Conservation (phyloP, 2,329 filamentous ascomycete species). For the Gyromitra esculenta region DNA sequence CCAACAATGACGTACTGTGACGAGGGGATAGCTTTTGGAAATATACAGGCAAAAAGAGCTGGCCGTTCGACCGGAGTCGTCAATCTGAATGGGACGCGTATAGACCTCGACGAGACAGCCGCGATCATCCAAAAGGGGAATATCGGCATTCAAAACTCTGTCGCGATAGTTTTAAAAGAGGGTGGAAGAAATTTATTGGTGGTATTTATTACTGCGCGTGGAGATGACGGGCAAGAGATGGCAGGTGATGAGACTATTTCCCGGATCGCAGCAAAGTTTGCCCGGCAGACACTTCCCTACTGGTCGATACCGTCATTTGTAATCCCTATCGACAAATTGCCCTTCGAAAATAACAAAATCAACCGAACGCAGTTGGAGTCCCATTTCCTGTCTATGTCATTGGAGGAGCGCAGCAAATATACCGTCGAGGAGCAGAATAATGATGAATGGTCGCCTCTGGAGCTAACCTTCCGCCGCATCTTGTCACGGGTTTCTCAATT, state of each 20-base stretch:
- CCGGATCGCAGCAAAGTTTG: constrained; percentile 8
- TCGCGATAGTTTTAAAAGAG: constrained; percentile 39
- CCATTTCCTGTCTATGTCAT: constrained; percentile 38
- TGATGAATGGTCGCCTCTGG: constrained; percentile 52
- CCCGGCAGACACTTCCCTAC: constrained; percentile 44
- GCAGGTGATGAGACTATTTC: constrained; percentile 1
- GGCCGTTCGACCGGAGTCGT: constrained; percentile 4
- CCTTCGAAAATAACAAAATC: constrained; percentile 26
- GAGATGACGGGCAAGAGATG: background rate
- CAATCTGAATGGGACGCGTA: constrained; percentile 61
- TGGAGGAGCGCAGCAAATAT: constrained; percentile 25
- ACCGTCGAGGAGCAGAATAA: constrained; percentile 21
- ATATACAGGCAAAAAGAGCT: constrained; percentile 63
- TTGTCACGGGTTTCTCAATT: constrained; percentile 68
- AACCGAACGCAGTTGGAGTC: constrained; percentile 37
- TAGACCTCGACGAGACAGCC: constrained; percentile 63
- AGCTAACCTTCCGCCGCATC: constrained; percentile 49
- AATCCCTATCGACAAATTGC: constrained; percentile 41
- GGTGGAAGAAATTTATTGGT: constrained; percentile 32
- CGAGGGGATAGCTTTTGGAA: constrained; percentile 71
- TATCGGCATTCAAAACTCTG: constrained; percentile 30
- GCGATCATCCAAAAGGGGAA: constrained; percentile 20
- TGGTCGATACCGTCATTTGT: constrained; percentile 53
- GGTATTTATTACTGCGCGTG: constrained; percentile 41
- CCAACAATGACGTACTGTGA: constrained; percentile 68